Evolutionary conservation across 2,329 filamentous ascomycete genomes (phyloP), one percentile per base, ranked within the genome.

Genomic region (Apiospora sp.): DNA sequence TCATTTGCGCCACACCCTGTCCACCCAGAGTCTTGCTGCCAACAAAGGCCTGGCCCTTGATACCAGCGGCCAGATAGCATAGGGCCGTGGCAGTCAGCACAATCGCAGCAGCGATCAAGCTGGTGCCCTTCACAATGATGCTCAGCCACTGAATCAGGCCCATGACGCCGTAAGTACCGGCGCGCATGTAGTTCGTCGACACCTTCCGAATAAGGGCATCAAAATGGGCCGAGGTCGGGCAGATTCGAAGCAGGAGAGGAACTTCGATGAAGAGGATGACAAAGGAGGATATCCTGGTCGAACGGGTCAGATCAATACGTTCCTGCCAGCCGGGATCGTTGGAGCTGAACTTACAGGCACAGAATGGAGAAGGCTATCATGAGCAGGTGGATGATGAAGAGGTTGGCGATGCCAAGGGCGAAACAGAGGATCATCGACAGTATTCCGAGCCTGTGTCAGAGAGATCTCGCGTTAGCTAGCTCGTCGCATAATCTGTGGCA

Each of bases 141-240:
- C 94, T 97, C 73, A 97, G 85, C 90, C 94, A 98, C 84, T 98
- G 95, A 67, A 97, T 83, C 69, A 92, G 80, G 78, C 91, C 93
- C 93, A 98, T 96, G 81, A 90, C 85, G 72, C 85, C 84, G 84
- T 99, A 99, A 81, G 97, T 92, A 72, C 87, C 93, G 27, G 96
- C 96, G 84, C 96, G 95, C 92, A 96, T 97, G 87, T 95, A 98
- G 87, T 98, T 98, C 73, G 95, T 97, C 75, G 94, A 94, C 87
- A 99, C 94, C 80, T 90, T 92, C 84, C 96, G 95, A 83, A 99
- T 96, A 82, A 95, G 92, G 76, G 86, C 87, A 83, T 99, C 96
- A 85, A 99, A 99, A 76, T 90, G 91, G 75, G 92, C 84, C 19
- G 96, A 98, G 7, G 96, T 99, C 73, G 96, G 96, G 87, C 96